Percentiles rank a stretch among this genome's conserved stretches.
These are phyloP conservation scores for Aspergillus floridensis DNA, from an alignment of 2,329 filamentous ascomycete genomes.

Conservation along the genomic window DNA sequence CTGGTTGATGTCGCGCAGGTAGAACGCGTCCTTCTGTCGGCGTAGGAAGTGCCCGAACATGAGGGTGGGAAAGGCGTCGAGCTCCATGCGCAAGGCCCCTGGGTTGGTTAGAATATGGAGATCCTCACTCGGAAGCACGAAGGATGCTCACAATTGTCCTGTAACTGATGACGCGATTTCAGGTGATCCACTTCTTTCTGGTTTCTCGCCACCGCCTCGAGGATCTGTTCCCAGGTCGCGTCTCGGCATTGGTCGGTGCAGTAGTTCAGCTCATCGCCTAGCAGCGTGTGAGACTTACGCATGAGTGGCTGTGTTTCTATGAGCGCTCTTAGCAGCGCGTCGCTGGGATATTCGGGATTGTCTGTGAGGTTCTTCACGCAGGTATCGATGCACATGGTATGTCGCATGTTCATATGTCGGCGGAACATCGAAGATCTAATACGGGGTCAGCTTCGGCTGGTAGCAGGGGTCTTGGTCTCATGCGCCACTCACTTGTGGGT, in stretches of 20 bases:
- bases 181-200: not conserved
- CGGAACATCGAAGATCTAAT: constrained; percentile 11
- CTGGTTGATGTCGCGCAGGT: constrained; percentile 1
- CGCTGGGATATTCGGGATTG: constrained; percentile 10
- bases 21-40: not conserved
- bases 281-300: not conserved
- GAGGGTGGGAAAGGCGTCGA: not conserved
- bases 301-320: not conserved
- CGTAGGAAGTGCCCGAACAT: constrained; percentile 11
- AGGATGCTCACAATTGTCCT: constrained; percentile 1
- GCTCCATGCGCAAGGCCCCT: constrained; percentile 7
- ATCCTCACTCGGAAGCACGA: not conserved
- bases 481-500: constrained; percentile 4
- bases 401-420: constrained; percentile 11
- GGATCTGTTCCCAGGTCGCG: not conserved
- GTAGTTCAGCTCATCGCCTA: not conserved
- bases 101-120: not conserved
- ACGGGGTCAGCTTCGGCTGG: not conserved
- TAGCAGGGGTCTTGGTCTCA: too few relatives aligned
- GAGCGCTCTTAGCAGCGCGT: constrained; percentile 6
- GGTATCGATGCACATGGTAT: constrained; percentile 12
- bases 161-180: not conserved
- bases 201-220: not conserved
- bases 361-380: constrained; percentile 2
- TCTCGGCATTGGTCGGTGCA: not conserved